Evolutionary conservation across 1,139 yeast species (phyloP).

Genomic region (Pichia sp.): DNA sequence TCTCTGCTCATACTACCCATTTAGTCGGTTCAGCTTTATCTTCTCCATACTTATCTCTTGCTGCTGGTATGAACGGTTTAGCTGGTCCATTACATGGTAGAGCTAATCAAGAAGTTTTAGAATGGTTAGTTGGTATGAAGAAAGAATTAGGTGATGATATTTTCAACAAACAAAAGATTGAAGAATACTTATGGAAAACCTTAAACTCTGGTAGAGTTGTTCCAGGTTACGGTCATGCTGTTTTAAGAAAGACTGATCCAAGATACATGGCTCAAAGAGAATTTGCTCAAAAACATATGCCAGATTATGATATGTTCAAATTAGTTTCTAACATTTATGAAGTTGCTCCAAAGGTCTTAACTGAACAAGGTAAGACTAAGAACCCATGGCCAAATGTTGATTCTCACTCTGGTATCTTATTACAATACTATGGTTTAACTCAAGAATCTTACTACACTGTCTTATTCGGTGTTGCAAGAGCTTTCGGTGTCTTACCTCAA

Average conservation of each 20-base stretch:
- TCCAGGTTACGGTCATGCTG: conserved; percentile 98
- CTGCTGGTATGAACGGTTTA: conserved; percentile 94
- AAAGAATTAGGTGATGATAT: conserved; percentile 62
- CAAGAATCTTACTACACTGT: conserved; percentile 97
- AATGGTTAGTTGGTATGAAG: conserved; percentile 83
- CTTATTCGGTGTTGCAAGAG: conserved; percentile 96
- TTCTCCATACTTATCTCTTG: conserved; percentile 85
- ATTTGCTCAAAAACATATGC: conserved; percentile 95
- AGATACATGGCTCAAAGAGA: conserved; percentile 97
- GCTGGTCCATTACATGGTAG: conserved; percentile 99
- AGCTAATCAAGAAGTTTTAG: conserved; percentile 96
- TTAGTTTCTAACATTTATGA: conserved; percentile 86
- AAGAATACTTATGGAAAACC: conserved; percentile 86
- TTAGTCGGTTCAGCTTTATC: conserved; percentile 94
- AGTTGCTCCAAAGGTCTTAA: conserved; percentile 92
- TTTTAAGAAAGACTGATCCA: conserved; percentile 94
- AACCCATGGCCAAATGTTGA: conserved; percentile 99
- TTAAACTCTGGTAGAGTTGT: conserved; percentile 90
- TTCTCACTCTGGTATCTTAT: conserved; percentile 93
- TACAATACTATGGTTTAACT: conserved; percentile 94
- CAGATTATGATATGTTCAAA: conserved; percentile 88
- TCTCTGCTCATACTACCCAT: conserved; percentile 96
- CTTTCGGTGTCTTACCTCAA: conserved; percentile 96
- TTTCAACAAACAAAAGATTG: conserved; percentile 67
- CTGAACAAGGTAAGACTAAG: conserved; percentile 97